Percentiles rank a stretch among this genome's conserved stretches.
Conservation (phyloP, 192 early-diverging fungal species). For the Linnemannia zychae region DNA sequence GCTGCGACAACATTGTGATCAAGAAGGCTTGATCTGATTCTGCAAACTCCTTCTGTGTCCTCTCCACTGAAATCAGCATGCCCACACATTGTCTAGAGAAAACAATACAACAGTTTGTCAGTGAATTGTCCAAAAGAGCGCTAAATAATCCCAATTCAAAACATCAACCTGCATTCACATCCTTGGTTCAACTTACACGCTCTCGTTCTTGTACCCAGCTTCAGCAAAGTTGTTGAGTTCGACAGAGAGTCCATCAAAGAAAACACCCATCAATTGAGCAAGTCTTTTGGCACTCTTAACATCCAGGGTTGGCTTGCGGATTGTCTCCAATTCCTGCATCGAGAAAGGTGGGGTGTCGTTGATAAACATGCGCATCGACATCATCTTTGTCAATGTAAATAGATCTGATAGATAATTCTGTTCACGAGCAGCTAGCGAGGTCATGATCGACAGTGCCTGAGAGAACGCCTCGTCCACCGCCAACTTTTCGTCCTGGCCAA, state of each 20-base stretch:
- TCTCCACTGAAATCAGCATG: slow-evolving; percentile 88
- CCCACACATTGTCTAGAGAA: slow-evolving; percentile 73
- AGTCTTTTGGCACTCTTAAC: slow-evolving; percentile 77
- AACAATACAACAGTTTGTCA: not conserved
- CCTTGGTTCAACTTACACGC: slow-evolving; percentile 62
- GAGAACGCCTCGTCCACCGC: slow-evolving; percentile 68
- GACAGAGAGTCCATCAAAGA: slow-evolving; percentile 82
- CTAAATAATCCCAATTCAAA: not conserved
- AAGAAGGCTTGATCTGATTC: slow-evolving; percentile 81
- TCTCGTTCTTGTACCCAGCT: slow-evolving; percentile 78
- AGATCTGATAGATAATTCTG: slow-evolving; percentile 94
- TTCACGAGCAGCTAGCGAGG: slow-evolving; percentile 81
- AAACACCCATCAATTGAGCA: slow-evolving; percentile 72
- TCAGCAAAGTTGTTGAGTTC: slow-evolving; percentile 84
- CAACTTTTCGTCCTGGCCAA: slow-evolving; percentile 61
- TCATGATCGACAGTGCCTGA: slow-evolving; percentile 71
- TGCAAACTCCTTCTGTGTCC: slow-evolving; percentile 73
- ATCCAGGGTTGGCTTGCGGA: slow-evolving; percentile 74
- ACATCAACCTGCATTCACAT: not conserved
- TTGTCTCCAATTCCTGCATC: slow-evolving; percentile 58
- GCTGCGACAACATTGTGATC: slow-evolving; percentile 73
- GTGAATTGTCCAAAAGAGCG: not conserved
- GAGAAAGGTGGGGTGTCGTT: slow-evolving; percentile 57
- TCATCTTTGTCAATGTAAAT: slow-evolving; percentile 74
- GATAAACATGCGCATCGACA: slow-evolving; percentile 63